Evolutionary conservation across 176 grass and related monocot genomes (phyloP).

Genomic region (Miscanthus lutarioriparius): DNA sequence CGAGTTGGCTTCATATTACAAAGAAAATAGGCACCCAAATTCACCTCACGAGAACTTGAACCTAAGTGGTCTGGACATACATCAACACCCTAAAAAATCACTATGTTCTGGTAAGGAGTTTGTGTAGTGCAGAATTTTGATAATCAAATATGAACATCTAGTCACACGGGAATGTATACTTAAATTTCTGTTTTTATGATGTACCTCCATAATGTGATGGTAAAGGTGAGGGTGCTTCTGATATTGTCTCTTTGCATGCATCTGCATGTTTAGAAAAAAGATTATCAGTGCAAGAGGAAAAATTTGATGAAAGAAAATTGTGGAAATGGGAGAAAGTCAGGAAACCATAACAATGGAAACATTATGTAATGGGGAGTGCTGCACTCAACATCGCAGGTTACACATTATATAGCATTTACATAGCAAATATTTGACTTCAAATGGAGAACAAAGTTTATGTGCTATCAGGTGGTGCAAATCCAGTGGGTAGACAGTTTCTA

Average conservation of each 20-base stretch:
- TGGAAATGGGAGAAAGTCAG: background rate
- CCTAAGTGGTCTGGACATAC: background rate
- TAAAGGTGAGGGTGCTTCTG: conserved; percentile 5
- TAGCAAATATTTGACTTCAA: conserved; percentile 15
- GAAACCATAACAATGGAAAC: background rate
- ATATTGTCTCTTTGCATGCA: background rate
- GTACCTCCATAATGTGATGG: background rate
- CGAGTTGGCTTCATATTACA: background rate
- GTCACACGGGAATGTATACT: background rate
- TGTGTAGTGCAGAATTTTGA: background rate
- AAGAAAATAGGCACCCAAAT: background rate
- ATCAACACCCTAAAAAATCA: background rate
- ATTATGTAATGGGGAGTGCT: background rate
- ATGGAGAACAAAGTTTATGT: background rate
- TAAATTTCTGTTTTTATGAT: conserved; percentile 9
- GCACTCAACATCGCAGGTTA: conserved; percentile 5
- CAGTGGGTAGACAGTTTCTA: background rate
- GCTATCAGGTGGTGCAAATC: background rate
- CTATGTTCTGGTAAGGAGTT: background rate
- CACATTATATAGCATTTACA: conserved; percentile 9
- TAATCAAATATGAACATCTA: conserved; percentile 2
- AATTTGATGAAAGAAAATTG: conserved; percentile 3
- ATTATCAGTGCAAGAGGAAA: background rate
- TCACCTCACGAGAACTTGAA: background rate
- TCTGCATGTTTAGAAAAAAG: background rate